Percentiles rank a stretch among this genome's conserved stretches.
phyloP scores from a whole-genome alignment of 225 moss, liverwort and hornwort genomes.

The Rhytidiadelphus loreus region DNA sequence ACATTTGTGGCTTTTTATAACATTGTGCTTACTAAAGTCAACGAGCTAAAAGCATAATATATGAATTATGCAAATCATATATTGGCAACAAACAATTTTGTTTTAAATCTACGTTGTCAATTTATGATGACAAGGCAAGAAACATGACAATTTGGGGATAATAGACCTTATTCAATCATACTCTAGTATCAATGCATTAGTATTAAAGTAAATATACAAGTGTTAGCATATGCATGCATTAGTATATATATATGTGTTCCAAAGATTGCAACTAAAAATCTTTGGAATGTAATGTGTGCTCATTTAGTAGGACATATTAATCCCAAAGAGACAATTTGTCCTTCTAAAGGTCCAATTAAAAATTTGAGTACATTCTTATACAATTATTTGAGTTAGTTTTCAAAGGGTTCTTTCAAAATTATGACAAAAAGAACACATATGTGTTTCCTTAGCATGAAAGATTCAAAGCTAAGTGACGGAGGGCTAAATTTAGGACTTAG shows the following conservation, averaged over 20 bases:
- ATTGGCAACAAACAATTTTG: neutral
- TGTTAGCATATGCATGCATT: fast-evolving
- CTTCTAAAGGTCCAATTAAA: neutral
- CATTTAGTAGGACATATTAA: neutral
- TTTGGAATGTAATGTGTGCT: neutral
- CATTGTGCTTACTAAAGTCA: neutral
- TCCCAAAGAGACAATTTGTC: neutral
- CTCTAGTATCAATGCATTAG: fast-evolving
- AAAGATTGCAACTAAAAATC: neutral
- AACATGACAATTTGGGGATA: neutral
- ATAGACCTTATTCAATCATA: neutral
- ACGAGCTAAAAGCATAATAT: fast-evolving
- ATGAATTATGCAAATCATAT: neutral
- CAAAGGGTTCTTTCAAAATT: neutral
- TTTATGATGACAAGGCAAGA: neutral
- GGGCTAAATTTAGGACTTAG: neutral
- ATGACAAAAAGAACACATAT: neutral
- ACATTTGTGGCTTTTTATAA: neutral
- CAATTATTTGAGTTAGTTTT: neutral
- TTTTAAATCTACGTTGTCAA: too few species aligned
- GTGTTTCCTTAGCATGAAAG: neutral
- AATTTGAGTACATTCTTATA: neutral
- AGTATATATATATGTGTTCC: neutral
- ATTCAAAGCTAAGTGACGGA: fast-evolving
- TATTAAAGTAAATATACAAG: neutral